Conservation (phyloP, 129 eudicot genomes). For the Escallonia rubra region DNA sequence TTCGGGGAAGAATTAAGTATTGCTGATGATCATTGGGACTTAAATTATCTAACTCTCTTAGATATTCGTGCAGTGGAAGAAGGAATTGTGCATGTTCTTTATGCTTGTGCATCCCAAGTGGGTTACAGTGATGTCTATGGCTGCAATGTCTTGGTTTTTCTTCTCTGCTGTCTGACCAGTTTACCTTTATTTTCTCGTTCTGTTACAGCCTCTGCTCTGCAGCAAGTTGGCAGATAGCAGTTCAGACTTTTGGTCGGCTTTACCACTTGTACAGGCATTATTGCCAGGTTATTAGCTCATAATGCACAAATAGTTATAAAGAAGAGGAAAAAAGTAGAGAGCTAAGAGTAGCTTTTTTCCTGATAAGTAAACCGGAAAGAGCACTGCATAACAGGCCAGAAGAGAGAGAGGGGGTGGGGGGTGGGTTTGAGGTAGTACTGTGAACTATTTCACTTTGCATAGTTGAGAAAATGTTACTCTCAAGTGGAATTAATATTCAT, state of each 20-base stretch:
- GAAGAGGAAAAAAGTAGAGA: too few relatives aligned
- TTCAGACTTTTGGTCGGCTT: conserved; percentile 71
- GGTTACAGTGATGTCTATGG: conserved; percentile 11
- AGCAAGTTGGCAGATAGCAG: conserved; percentile 74
- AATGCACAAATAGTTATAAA: neutral
- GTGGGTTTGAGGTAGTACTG: too few relatives aligned
- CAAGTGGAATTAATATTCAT: too few relatives aligned
- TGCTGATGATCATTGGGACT: conserved; percentile 56
- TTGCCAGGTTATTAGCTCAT: conserved; percentile 66
- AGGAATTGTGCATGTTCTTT: conserved; percentile 82
- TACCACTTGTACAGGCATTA: conserved; percentile 89
- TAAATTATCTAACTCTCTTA: conserved; percentile 49
- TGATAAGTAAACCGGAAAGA: too few relatives aligned
- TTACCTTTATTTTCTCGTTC: conserved; percentile 17
- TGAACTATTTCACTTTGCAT: too few relatives aligned
- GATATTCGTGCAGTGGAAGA: conserved; percentile 82
- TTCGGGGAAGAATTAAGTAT: conserved; percentile 78
- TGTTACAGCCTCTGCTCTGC: conserved; percentile 70
- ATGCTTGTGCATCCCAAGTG: conserved; percentile 92
- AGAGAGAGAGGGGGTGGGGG: too few relatives aligned
- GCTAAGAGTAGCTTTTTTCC: too few relatives aligned
- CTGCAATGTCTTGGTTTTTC: conserved; percentile 11
- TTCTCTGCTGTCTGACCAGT: conserved; percentile 21
- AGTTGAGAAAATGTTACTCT: too few relatives aligned
- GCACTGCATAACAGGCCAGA: too few relatives aligned